Evolutionary conservation across 1,284 basidiomycete species (phyloP), one percentile per base, ranked within the genome.

Genomic region (Trichosporon inkin): DNA sequence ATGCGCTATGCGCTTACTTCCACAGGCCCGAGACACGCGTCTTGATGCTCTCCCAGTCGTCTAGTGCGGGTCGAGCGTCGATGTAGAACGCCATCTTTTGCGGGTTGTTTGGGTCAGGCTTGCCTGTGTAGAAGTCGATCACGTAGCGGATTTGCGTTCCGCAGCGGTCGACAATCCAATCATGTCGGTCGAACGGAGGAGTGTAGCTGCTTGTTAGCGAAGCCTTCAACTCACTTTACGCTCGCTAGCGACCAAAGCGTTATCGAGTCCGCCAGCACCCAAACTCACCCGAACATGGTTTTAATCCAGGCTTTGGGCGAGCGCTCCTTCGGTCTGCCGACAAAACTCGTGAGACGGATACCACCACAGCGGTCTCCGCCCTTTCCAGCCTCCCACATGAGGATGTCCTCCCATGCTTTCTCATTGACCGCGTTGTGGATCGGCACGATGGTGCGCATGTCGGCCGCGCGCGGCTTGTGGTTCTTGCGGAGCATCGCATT

Each of bases 361-460:
- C 92, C 92, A 19, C 92, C 92, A 74, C 92, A 95, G 55, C 79
- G 81, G 57, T 88, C 88, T 10, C 86, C 86, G 20, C 90, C 90
- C 71, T 85, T 82, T 2, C 88, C 86, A 10, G 80, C 78, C 77
- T 99, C 95, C 95, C 95, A 99, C 64, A 85, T 85, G 73, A 93
- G 78, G 53, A 99, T 84, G 76, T 96, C 88, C 53, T 82, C 80
- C 95, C 95, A 99, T 3, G 94, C 92, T 62, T 89, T 87, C 79
- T 99, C 96, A 73, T 99, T 99, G 62, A 99, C 96, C 34, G 95
- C 95, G 73, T 99, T 99, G 79, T 99, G 95, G 60, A 99, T 99
- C 7, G 95, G 95, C 7, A 99, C 93, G 68, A 99, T 88, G 20
- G 92, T 89, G 70, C 85, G 85, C 94, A 99, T 98, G 79, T 98